Conservation (phyloP, 2,329 filamentous ascomycete genomes). For the Fusarium aywerte region DNA sequence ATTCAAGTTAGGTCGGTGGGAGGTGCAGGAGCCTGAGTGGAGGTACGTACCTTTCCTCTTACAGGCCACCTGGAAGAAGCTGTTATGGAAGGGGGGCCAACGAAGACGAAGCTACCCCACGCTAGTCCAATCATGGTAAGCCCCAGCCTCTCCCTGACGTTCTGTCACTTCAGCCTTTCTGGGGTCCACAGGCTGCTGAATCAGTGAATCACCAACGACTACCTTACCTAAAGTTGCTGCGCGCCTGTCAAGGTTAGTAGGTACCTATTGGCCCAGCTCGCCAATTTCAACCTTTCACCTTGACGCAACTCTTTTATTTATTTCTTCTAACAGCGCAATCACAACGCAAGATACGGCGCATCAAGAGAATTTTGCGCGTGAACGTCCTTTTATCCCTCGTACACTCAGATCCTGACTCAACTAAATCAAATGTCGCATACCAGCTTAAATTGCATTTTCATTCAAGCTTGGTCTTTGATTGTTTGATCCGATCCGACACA, state of each 20-base stretch:
- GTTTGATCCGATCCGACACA: conserved; percentile 39
- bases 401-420: not conserved
- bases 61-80: conserved; percentile 40
- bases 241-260: not conserved
- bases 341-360: not conserved
- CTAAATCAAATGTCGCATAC: conserved; percentile 45
- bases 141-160: conserved; percentile 31
- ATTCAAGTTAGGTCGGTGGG: conserved; percentile 46
- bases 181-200: conserved; percentile 11
- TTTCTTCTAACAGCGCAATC: not conserved
- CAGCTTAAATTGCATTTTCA: conserved; percentile 24
- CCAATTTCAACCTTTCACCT: conserved; percentile 20
- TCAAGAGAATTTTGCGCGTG: conserved; percentile 3
- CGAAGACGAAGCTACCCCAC: conserved; percentile 10
- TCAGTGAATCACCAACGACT: conserved; percentile 4
- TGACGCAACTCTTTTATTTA: not conserved
- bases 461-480: conserved; percentile 18
- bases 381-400: not conserved
- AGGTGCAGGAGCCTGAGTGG: conserved; percentile 27
- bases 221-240: not conserved
- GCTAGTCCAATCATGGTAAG: conserved; percentile 37
- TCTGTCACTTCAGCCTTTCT: conserved; percentile 34
- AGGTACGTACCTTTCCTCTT: conserved; percentile 39
- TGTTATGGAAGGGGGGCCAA: conserved; percentile 8
- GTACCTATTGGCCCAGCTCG: not conserved